Base-by-base conservation (phyloP, 2,329 filamentous ascomycete genomes). In the Scedosporium aurantiacum region DNA sequence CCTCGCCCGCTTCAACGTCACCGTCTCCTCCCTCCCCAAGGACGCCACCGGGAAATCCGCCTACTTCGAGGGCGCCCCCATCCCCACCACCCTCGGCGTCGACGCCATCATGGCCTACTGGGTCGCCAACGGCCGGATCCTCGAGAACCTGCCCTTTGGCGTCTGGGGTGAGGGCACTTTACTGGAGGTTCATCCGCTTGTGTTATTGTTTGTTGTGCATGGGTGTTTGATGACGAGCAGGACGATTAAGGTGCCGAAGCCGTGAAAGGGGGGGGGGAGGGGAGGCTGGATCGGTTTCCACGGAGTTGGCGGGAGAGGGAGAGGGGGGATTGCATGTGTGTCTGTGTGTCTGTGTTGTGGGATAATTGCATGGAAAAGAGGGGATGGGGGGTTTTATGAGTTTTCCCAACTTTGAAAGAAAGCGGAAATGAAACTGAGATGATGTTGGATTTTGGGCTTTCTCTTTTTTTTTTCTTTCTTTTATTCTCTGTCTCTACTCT, bases 31-130 rank as follows among this genome's bases (percentile, higher is more conserved):
- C 67, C 83, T 99, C 12, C 94, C 94, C 64, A 97, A 97, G 76
- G 94, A 99, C 72, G 88, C 86, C 57, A 84, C 83, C 0, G 94
- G 94, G 67, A 99, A 99, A 78, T 91, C 89, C 63, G 84, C 89
- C 70, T 99, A 96, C 77, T 99, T 99, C 68, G 94, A 99, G 76
- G 94, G 94, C 68, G 96, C 93, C 0, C 94, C 94, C 1, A 97
- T 97, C 69, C 94, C 94, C 1, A 97, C 91, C 2, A 92, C 89
- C 25, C 79, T 97, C 25, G 86, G 82, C 1, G 85, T 96, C 67
- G 91, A 90, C 64, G 84, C 81, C 14, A 69, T 96, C 62, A 96
- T 97, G 90, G 90, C 88, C 32, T 96, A 88, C 76, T 97, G 91
- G 88, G 83, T 95, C 32, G 85, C 82, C 62, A 81, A 90, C 66